Conservation (phyloP, 1,284 basidiomycete species). For the Agaricales sp. region DNA sequence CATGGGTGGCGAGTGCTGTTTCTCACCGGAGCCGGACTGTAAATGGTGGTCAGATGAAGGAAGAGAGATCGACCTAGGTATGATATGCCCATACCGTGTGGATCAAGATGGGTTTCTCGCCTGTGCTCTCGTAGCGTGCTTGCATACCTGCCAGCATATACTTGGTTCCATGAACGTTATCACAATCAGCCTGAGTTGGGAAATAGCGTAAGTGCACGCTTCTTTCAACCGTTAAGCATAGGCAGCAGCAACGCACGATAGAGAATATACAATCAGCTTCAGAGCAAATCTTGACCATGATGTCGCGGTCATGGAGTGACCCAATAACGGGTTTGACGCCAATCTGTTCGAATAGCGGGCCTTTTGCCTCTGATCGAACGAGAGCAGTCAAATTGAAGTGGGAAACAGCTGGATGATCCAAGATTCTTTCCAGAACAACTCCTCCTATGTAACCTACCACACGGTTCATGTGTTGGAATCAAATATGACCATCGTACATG, state of each 20-base stretch:
- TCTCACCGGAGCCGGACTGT: neutral
- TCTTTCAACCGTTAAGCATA: neutral
- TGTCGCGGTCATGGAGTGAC: constrained; percentile 24
- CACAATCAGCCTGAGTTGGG: constrained; percentile 27
- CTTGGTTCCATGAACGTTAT: constrained; percentile 26
- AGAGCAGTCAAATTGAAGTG: constrained; percentile 28
- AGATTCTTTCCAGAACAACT: constrained; percentile 26
- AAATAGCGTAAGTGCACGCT: neutral
- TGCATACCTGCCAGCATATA: constrained; percentile 35
- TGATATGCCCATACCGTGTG: constrained; percentile 39
- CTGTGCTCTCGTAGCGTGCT: constrained; percentile 29
- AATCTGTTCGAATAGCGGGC: constrained; percentile 23
- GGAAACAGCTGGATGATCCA: constrained; percentile 23
- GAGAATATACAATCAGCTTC: constrained; percentile 25
- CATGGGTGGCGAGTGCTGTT: constrained; percentile 5
- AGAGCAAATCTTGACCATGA: constrained; percentile 19
- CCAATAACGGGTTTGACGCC: constrained; percentile 28
- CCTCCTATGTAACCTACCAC: constrained; percentile 33
- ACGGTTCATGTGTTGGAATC: too few species aligned
- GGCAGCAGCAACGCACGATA: constrained; percentile 14
- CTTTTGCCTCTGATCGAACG: constrained; percentile 31
- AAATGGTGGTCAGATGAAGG: neutral
- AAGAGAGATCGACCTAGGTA: neutral
- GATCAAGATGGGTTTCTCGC: constrained; percentile 33
- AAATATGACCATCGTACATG: too few species aligned